These are phyloP conservation scores for Dendrobium officinale DNA, from an alignment of 106 monocot species.

Conservation along the genomic window DNA sequence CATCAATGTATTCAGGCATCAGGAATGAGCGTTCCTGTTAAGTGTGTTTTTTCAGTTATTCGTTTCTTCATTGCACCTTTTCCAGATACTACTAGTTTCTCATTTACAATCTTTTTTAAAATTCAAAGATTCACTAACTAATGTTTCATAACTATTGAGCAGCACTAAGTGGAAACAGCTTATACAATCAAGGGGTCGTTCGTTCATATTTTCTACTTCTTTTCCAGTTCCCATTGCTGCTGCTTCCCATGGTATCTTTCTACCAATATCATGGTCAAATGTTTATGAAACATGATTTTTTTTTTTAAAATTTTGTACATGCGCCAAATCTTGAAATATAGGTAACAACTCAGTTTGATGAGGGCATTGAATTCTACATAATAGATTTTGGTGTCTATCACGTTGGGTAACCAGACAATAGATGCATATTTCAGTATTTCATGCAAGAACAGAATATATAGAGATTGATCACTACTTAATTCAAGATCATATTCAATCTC, in stretches of 20 bases:
- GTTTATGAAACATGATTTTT: background rate
- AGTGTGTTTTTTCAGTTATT: background rate
- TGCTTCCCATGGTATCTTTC: conserved; percentile 71
- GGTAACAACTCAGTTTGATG: background rate
- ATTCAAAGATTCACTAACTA: background rate
- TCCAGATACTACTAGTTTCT: background rate
- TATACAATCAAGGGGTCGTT: conserved; percentile 82
- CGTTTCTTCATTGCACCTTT: background rate
- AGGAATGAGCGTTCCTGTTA: background rate
- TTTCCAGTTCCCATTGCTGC: conserved; percentile 79
- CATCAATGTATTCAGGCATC: background rate
- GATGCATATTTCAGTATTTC: too few relatives aligned
- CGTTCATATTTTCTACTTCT: conserved; percentile 96
- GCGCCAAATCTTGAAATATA: background rate
- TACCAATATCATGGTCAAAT: background rate
- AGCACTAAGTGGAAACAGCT: conserved; percentile 87
- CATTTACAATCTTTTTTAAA: background rate
- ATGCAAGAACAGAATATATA: too few relatives aligned
- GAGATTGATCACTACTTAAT: too few relatives aligned
- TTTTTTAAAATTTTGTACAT: background rate
- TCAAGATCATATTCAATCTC: too few relatives aligned
- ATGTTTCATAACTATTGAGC: conserved; percentile 13
- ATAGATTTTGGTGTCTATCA: background rate
- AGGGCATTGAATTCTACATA: background rate
- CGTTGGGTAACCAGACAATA: too few relatives aligned